Evolutionary conservation across 192 early-diverging fungal genomes (phyloP).

Genomic region (Linnemannia exigua): DNA sequence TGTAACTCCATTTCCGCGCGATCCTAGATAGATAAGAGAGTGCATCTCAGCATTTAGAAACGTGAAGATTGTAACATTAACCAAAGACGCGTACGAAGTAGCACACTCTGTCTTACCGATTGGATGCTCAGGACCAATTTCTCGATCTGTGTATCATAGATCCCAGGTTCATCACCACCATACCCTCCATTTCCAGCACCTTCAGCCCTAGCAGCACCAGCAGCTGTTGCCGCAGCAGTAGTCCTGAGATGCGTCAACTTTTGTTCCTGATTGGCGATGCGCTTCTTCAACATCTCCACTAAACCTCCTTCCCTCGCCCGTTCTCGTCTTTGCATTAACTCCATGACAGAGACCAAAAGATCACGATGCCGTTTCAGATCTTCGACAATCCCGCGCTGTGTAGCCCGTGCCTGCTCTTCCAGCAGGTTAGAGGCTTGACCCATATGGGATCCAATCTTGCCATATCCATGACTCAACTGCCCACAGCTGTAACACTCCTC

Average conservation of each 20-base stretch:
- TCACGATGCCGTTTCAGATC: slow-evolving; percentile 76
- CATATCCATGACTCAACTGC: slow-evolving; percentile 59
- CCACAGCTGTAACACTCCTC: slow-evolving; percentile 68
- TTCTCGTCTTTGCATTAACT: slow-evolving; percentile 69
- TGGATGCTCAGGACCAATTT: neutral
- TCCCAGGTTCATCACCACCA: slow-evolving; percentile 1
- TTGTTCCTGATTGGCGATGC: slow-evolving; percentile 60
- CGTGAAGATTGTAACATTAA: too few species aligned
- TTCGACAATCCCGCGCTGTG: slow-evolving; percentile 70
- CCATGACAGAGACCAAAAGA: slow-evolving; percentile 68
- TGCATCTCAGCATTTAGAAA: too few species aligned
- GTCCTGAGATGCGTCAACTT: slow-evolving; percentile 45
- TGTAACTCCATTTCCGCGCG: slow-evolving; percentile 61
- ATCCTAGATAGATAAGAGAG: slow-evolving; percentile 58
- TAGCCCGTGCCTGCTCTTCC: slow-evolving; percentile 56
- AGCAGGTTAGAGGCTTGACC: slow-evolving; percentile 37
- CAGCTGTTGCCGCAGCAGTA: slow-evolving; percentile 5
- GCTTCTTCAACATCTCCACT: slow-evolving; percentile 64
- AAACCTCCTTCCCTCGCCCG: slow-evolving; percentile 39
- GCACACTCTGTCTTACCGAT: slow-evolving; percentile 14
- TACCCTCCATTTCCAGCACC: slow-evolving; percentile 19
- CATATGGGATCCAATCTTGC: slow-evolving; percentile 48
- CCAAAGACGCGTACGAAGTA: neutral
- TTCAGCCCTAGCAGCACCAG: neutral
- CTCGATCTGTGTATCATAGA: slow-evolving; percentile 33